These are phyloP conservation scores for Claviceps maximensis DNA, from an alignment of 2,329 filamentous ascomycete species.

Conservation along the genomic window DNA sequence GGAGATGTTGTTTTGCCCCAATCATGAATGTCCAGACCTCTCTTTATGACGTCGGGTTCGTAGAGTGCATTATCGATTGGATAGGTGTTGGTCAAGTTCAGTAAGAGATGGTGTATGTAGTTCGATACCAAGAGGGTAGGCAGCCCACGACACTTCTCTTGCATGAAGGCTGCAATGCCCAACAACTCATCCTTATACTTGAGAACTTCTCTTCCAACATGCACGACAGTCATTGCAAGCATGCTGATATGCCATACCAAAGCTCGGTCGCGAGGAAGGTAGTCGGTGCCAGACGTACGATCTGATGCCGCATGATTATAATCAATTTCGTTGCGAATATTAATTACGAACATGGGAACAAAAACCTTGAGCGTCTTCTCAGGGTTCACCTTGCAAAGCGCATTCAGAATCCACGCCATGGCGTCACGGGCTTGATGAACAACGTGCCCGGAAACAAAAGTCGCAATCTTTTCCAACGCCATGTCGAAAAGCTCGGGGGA, in stretches of 20 bases:
- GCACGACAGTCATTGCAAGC: slow-evolving; percentile 94
- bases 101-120: slow-evolving; percentile 87
- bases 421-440: slow-evolving; percentile 94
- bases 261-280: slow-evolving; percentile 80
- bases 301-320: slow-evolving; percentile 93
- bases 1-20: slow-evolving; percentile 76
- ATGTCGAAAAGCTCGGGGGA: slow-evolving; percentile 90
- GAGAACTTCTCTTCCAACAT: slow-evolving; percentile 81
- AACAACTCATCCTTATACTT: slow-evolving; percentile 82
- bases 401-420: slow-evolving; percentile 97
- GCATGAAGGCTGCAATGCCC: slow-evolving; percentile 90
- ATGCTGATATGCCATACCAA: slow-evolving; percentile 96
- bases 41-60: slow-evolving; percentile 59
- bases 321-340: slow-evolving; percentile 92
- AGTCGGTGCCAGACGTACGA: slow-evolving; percentile 82
- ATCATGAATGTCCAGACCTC: slow-evolving; percentile 61
- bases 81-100: slow-evolving; percentile 91
- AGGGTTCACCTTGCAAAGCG: slow-evolving; percentile 88
- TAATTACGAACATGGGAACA: slow-evolving; percentile 77
- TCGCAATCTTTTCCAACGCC: slow-evolving; percentile 79
- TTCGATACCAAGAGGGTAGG: slow-evolving; percentile 95
- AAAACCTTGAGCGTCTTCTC: slow-evolving; percentile 86
- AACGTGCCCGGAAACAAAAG: slow-evolving; percentile 86
- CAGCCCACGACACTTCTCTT: slow-evolving; percentile 83
- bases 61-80: slow-evolving; percentile 81